Conservation (phyloP, 2,329 filamentous ascomycete species). For the Cadophora sp. region DNA sequence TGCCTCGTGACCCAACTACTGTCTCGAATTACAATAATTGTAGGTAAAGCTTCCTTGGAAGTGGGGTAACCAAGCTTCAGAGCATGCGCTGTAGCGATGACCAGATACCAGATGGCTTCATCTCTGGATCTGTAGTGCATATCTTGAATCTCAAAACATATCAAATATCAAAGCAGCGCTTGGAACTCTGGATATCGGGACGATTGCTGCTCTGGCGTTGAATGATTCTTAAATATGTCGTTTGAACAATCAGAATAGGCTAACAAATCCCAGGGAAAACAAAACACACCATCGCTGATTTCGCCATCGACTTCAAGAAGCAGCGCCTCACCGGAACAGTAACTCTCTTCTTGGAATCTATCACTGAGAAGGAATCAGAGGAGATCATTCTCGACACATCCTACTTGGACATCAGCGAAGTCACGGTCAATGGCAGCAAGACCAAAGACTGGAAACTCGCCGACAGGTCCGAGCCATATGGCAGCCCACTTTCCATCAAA, state of each 20-base stretch:
- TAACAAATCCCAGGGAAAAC: conserved; percentile 58
- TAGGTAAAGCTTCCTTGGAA: neutral
- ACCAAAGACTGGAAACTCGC: conserved; percentile 69
- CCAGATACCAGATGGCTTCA: neutral
- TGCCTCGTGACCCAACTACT: conserved; percentile 81
- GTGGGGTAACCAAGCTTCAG: neutral
- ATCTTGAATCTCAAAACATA: neutral
- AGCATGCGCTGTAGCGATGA: neutral
- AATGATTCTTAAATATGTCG: neutral
- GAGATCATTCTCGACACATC: conserved; percentile 91
- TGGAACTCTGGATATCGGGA: neutral
- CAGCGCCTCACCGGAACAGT: conserved; percentile 81
- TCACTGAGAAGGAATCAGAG: conserved; percentile 73
- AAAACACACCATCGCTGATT: conserved; percentile 80
- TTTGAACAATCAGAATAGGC: neutral
- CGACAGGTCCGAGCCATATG: conserved; percentile 74
- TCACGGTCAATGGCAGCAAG: conserved; percentile 71
- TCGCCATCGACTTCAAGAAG: conserved; percentile 83
- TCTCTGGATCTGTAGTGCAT: neutral
- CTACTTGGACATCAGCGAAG: conserved; percentile 73
- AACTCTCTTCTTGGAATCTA: conserved; percentile 75
- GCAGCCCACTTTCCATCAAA: conserved; percentile 72
- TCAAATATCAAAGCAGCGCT: neutral
- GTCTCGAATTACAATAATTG: conserved; percentile 91
- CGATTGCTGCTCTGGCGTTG: neutral